Percentiles rank a stretch among this genome's conserved stretches.
These are phyloP conservation scores for Elsinoe perseae DNA, from an alignment of 2,329 filamentous ascomycete genomes.

Conservation along the genomic window DNA sequence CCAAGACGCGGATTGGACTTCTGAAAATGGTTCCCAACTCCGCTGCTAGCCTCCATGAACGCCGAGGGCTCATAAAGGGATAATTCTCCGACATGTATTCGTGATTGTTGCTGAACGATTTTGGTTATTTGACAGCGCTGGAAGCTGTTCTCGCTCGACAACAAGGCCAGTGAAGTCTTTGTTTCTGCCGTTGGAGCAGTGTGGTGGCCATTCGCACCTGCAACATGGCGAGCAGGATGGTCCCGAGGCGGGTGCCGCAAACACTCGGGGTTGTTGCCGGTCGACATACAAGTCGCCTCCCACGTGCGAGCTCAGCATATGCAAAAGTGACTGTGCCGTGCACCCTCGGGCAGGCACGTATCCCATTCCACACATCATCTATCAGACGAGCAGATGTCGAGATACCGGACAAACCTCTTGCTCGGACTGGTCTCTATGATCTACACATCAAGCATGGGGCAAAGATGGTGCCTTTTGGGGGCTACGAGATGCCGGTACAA, in stretches of 20 bases:
- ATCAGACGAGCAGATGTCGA: slow-evolving; percentile 19
- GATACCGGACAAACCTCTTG: slow-evolving; percentile 31
- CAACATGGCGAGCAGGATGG: slow-evolving; percentile 11
- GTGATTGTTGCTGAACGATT: not conserved
- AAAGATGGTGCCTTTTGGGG: slow-evolving; percentile 96
- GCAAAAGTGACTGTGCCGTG: not conserved
- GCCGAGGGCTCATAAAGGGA: not conserved
- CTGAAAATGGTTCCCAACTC: not conserved
- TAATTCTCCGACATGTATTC: not conserved
- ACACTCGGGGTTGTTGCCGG: not conserved
- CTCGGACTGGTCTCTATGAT: slow-evolving; percentile 67
- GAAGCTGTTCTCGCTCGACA: too few relatives aligned
- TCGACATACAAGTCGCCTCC: not conserved
- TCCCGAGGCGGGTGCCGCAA: not conserved
- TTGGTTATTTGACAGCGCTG: not conserved
- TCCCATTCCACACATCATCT: slow-evolving; percentile 1
- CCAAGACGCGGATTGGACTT: not conserved
- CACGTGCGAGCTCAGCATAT: not conserved
- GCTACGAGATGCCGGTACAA: slow-evolving; percentile 86
- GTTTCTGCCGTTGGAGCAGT: not conserved
- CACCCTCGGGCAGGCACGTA: not conserved
- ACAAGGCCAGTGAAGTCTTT: not conserved
- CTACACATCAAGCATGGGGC: slow-evolving; percentile 69
- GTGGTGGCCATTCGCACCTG: too few relatives aligned
- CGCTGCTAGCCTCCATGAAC: not conserved